These are phyloP conservation scores for Cutaneotrichosporon mucoides DNA, from an alignment of 1,284 basidiomycete species.

Conservation along the genomic window DNA sequence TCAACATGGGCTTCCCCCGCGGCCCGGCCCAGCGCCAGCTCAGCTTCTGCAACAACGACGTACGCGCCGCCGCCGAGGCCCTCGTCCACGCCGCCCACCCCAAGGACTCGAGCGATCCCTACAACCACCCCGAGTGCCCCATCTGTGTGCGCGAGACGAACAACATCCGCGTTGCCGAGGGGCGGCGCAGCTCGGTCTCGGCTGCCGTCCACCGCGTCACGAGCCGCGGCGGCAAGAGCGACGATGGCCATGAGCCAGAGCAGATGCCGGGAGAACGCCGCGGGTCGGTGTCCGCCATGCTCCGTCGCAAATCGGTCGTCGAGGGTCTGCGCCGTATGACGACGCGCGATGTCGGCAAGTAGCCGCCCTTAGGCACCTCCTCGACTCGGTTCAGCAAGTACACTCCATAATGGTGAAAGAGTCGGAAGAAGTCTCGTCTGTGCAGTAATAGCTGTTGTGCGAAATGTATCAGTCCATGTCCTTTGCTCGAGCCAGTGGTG, in stretches of 20 bases:
- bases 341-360: conserved; percentile 11
- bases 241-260: background rate
- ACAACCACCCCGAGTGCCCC: conserved; percentile 28
- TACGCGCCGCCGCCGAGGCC: conserved; percentile 11
- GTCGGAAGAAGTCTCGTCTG: too few relatives aligned
- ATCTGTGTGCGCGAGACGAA: conserved; percentile 17
- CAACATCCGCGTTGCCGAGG: conserved; percentile 13
- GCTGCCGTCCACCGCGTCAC: conserved; percentile 10
- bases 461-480: too few relatives aligned
- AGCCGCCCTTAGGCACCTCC: too few relatives aligned
- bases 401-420: too few relatives aligned
- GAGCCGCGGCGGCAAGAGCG: conserved; percentile 1
- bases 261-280: conserved; percentile 2
- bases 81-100: conserved; percentile 19
- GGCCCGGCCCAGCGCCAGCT: conserved; percentile 11
- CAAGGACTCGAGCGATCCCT: conserved; percentile 40
- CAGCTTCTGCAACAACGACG: conserved; percentile 7
- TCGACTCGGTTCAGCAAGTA: background rate
- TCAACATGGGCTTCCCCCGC: conserved; percentile 17
- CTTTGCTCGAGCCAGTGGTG: too few relatives aligned
- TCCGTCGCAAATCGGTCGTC: conserved; percentile 13
- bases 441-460: too few relatives aligned
- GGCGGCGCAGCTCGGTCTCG: conserved; percentile 8
- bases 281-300: conserved; percentile 15
- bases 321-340: conserved; percentile 14